Percentiles rank a stretch among this genome's conserved stretches.
Evolutionary conservation across 108 stramenopile genomes (phyloP).

Genomic region (Mayamaea pseudoterrestris): DNA sequence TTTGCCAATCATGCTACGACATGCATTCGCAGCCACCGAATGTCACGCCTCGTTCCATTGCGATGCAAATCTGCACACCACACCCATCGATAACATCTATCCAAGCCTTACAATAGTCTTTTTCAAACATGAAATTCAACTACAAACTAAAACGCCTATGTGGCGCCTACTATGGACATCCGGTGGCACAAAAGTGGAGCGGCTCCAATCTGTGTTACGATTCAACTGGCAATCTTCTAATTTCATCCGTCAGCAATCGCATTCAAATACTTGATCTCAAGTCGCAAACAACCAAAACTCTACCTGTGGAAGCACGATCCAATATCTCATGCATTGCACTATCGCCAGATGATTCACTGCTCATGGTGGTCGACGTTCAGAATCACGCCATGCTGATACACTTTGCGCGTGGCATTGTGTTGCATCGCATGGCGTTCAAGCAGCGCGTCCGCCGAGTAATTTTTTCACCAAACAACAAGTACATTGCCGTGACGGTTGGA

Average conservation of each 20-base stretch:
- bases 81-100: no score
- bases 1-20: no score
- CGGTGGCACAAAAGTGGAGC: conserved; percentile 23
- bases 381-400: conserved; percentile 70
- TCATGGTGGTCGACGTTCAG: conserved; percentile 77
- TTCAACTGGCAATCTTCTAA: conserved; percentile 77
- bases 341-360: conserved; percentile 68
- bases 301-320: conserved; percentile 83
- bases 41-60: no score
- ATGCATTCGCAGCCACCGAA: no score
- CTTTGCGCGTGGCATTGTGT: conserved; percentile 69
- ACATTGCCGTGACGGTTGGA: conserved; percentile 87
- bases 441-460: conserved; percentile 55
- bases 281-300: conserved; percentile 74
- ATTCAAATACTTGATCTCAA: conserved; percentile 85
- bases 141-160: conserved; percentile 90
- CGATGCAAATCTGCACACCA: no score
- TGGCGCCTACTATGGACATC: conserved; percentile 88
- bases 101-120: neutral
- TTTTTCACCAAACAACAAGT: conserved; percentile 75
- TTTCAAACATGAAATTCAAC: conserved; percentile 73
- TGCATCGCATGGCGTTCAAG: conserved; percentile 93
- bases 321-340: conserved; percentile 84
- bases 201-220: conserved; percentile 90
- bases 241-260: conserved; percentile 89